Evolutionary conservation across 2,329 filamentous ascomycete species (phyloP).

Genomic region (Aspergillus cejpii): DNA sequence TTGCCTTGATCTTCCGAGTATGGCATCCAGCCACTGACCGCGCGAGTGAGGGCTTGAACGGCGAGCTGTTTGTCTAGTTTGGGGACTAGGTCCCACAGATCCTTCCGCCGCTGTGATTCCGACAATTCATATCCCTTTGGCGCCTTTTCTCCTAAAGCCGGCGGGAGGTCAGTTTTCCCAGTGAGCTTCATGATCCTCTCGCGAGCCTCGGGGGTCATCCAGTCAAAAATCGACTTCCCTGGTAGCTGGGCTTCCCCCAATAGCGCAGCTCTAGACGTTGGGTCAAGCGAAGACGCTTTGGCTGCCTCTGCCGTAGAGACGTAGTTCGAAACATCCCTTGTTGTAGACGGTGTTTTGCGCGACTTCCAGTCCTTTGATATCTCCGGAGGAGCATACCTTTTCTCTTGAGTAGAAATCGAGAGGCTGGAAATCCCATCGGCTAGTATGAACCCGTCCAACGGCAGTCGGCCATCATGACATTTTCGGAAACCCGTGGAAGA

Average conservation of each 20-base stretch:
- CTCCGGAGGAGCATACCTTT: conserved; percentile 41
- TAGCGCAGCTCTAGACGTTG: conserved; percentile 67
- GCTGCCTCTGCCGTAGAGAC: conserved; percentile 70
- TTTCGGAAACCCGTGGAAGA: conserved; percentile 52
- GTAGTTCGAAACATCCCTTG: conserved; percentile 41
- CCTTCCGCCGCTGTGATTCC: conserved; percentile 56
- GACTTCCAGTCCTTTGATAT: conserved; percentile 62
- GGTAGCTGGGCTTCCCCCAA: conserved; percentile 76
- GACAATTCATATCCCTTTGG: conserved; percentile 58
- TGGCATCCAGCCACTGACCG: conserved; percentile 63
- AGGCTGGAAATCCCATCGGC: conserved; percentile 49
- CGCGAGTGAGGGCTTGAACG: conserved; percentile 60
- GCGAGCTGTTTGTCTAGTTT: conserved; percentile 61
- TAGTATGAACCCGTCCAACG: conserved; percentile 73
- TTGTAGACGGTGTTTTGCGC: conserved; percentile 42
- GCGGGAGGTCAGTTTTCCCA: conserved; percentile 69
- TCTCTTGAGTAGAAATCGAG: conserved; percentile 41
- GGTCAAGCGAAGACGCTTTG: conserved; percentile 67
- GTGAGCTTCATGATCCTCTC: conserved; percentile 69
- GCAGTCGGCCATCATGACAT: conserved; percentile 76
- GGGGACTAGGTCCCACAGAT: conserved; percentile 55
- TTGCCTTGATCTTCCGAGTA: conserved; percentile 80
- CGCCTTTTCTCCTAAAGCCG: conserved; percentile 64
- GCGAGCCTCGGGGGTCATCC: conserved; percentile 68
- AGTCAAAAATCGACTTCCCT: conserved; percentile 94